Evolutionary conservation across 2,329 filamentous ascomycete genomes (phyloP).

Genomic region (Pestalotiopsis sp.): DNA sequence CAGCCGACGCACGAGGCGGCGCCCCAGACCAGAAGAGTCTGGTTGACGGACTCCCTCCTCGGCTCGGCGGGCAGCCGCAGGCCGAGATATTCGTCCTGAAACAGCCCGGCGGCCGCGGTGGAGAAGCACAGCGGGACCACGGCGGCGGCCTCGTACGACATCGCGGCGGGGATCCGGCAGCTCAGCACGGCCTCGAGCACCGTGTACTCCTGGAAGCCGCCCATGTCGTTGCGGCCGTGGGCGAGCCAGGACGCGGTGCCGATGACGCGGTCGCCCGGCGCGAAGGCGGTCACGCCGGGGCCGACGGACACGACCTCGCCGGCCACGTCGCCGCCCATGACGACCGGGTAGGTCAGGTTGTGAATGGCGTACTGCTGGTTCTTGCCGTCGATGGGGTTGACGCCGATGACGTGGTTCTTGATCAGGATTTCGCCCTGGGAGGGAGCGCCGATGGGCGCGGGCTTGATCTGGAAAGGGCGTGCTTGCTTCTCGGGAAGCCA

Average conservation of each 20-base stretch:
- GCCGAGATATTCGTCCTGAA: conserved; percentile 22
- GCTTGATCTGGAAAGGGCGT: conserved; percentile 5
- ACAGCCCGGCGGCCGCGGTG: conserved; percentile 31
- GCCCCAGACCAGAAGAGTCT: conserved; percentile 28
- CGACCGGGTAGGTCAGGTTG: not conserved
- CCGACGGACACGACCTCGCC: conserved; percentile 3
- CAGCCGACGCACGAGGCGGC: conserved; percentile 47
- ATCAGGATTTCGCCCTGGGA: conserved; percentile 1
- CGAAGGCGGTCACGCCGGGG: not conserved
- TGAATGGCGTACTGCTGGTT: not conserved
- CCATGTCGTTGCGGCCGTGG: not conserved
- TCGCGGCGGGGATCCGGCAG: conserved; percentile 25
- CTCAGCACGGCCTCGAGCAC: conserved; percentile 25
- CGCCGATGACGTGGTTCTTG: conserved; percentile 6
- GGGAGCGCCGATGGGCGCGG: conserved; percentile 2
- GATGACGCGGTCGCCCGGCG: not conserved
- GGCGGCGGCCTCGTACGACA: conserved; percentile 29
- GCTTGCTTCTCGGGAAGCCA: conserved; percentile 7
- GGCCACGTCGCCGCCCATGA: not conserved
- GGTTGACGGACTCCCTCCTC: conserved; percentile 23
- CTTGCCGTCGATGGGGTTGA: conserved; percentile 11
- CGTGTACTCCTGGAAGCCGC: conserved; percentile 33
- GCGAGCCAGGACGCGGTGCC: conserved; percentile 9
- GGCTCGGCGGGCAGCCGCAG: conserved; percentile 25
- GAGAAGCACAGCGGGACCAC: conserved; percentile 31